Conservation (phyloP, 2,329 filamentous ascomycete genomes). For the Hypoxylon sp. region DNA sequence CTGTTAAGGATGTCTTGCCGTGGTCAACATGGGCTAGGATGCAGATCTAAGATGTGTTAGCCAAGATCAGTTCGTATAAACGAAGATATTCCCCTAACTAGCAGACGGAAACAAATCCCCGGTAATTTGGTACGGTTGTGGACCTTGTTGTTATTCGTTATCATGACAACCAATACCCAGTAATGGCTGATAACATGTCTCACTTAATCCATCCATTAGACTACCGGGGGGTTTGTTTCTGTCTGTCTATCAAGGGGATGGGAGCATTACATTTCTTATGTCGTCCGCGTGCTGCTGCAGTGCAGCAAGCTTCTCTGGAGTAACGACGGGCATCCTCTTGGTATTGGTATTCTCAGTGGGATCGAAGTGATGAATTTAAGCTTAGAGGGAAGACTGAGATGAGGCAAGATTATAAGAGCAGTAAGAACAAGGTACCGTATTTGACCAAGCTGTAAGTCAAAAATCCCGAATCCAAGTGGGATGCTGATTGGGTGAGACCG, state of each 20-base stretch:
- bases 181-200: not conserved
- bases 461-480: conserved; percentile 3
- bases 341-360: conserved; percentile 30
- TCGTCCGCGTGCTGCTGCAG: conserved; percentile 90
- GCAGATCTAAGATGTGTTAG: conserved; percentile 77
- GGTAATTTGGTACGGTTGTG: not conserved
- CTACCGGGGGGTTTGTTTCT: not conserved
- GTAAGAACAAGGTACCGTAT: not conserved
- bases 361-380: conserved; percentile 20
- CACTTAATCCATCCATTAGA: not conserved
- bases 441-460: conserved; percentile 20
- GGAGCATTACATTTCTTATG: conserved; percentile 83
- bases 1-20: conserved; percentile 97
- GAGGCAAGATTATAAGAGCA: not conserved
- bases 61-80: conserved; percentile 52
- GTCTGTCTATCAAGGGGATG: not conserved
- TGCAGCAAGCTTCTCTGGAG: conserved; percentile 88
- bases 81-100: conserved; percentile 13
- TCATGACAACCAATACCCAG: not conserved
- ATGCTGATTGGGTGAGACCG: conserved; percentile 26
- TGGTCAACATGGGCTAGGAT: conserved; percentile 98
- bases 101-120: not conserved
- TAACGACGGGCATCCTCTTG: conserved; percentile 87
- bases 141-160: not conserved
- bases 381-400: not conserved